Conservation (phyloP, 1,284 basidiomycete species). For the Naganishia sp. region DNA sequence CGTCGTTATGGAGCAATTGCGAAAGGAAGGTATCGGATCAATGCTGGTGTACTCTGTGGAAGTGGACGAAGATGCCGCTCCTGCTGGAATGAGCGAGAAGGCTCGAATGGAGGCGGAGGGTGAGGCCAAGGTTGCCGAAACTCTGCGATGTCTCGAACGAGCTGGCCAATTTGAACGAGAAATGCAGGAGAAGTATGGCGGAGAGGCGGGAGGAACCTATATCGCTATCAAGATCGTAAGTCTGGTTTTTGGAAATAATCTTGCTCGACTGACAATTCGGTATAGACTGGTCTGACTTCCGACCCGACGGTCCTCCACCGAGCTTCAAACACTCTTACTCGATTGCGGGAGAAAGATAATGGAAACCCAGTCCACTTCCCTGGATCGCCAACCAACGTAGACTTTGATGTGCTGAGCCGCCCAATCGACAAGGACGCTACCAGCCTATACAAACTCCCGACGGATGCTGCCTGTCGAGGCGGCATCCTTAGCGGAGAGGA, state of each 20-base stretch:
- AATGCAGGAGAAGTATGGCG: conserved; percentile 40
- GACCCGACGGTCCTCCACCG: conserved; percentile 51
- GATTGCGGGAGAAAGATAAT: conserved; percentile 41
- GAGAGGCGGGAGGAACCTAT: conserved; percentile 61
- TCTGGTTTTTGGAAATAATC: neutral
- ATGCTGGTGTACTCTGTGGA: conserved; percentile 84
- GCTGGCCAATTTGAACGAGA: conserved; percentile 75
- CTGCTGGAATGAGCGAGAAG: conserved; percentile 41
- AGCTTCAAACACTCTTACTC: conserved; percentile 52
- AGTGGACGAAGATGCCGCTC: conserved; percentile 62
- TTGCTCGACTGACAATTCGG: neutral
- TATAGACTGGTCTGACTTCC: conserved; percentile 49
- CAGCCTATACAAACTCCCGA: conserved; percentile 34
- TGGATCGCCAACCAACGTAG: conserved; percentile 58
- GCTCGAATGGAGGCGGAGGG: conserved; percentile 44
- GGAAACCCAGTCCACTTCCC: conserved; percentile 63
- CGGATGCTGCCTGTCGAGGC: conserved; percentile 39
- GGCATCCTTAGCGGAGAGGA: conserved; percentile 44
- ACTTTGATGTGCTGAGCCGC: conserved; percentile 42
- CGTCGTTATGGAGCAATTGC: conserved; percentile 65
- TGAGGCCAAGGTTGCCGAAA: conserved; percentile 68
- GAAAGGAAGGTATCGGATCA: conserved; percentile 70
- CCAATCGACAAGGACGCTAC: conserved; percentile 20
- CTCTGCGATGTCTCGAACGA: conserved; percentile 70
- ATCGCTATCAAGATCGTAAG: conserved; percentile 78